phyloP scores from a whole-genome alignment of 768 basidiomycete species.

The Suillus subluteus region DNA sequence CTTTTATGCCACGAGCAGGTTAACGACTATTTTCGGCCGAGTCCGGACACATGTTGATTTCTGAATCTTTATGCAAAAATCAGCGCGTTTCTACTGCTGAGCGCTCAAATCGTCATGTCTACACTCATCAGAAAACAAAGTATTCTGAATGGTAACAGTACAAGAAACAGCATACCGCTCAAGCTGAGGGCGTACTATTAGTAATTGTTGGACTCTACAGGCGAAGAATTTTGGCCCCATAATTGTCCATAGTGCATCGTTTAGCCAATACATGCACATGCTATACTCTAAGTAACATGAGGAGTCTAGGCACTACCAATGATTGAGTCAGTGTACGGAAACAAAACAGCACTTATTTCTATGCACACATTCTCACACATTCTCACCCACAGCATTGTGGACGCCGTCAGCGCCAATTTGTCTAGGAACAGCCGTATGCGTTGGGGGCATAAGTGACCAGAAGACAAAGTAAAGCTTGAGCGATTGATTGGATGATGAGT shows the following conservation, averaged over 20 bases:
- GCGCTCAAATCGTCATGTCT: not conserved
- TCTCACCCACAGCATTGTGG: not conserved
- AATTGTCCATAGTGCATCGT: not conserved
- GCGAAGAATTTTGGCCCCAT: not conserved
- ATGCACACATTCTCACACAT: not conserved
- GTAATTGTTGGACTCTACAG: not conserved
- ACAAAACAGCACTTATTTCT: not conserved
- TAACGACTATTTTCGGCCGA: constrained; percentile 2
- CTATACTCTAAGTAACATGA: not conserved
- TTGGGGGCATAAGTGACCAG: no score
- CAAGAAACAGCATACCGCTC: not conserved
- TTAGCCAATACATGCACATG: not conserved
- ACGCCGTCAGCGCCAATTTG: not conserved
- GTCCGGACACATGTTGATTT: not conserved
- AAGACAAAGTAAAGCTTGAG: not conserved
- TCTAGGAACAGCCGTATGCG: not conserved
- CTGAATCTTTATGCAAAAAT: not conserved
- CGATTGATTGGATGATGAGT: not conserved
- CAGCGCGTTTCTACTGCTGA: not conserved
- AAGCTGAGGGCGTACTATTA: not conserved
- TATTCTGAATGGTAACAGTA: not conserved
- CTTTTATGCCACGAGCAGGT: constrained; percentile 9
- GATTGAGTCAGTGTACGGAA: not conserved
- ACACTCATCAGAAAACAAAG: not conserved
- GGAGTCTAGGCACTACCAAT: not conserved